phyloP scores from a whole-genome alignment of 2,329 filamentous ascomycete species.

The Hortaea werneckii region DNA sequence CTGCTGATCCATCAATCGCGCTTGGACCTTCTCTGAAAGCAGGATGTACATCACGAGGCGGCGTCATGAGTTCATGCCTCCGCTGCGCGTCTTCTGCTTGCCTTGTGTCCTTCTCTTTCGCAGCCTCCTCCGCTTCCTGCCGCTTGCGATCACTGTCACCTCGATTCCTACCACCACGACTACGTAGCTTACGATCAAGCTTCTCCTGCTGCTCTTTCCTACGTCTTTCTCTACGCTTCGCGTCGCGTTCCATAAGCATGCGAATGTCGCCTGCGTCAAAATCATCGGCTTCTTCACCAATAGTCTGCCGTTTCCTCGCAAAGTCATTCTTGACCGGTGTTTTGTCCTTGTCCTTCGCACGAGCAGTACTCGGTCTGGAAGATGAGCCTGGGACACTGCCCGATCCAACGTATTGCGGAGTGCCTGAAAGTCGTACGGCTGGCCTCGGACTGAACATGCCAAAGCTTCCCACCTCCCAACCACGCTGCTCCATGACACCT shows the following conservation, averaged over 20 bases:
- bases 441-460: slow-evolving; percentile 78
- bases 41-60: slow-evolving; percentile 25
- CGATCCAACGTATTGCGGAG: slow-evolving; percentile 47
- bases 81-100: slow-evolving; percentile 18
- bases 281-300: slow-evolving; percentile 67
- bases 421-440: slow-evolving; percentile 63
- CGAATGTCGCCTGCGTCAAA: slow-evolving; percentile 75
- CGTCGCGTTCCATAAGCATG: slow-evolving; percentile 83
- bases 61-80: slow-evolving; percentile 12
- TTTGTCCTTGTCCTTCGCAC: slow-evolving; percentile 24
- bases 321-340: slow-evolving; percentile 13
- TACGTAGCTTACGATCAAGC: slow-evolving; percentile 53
- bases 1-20: slow-evolving; percentile 8
- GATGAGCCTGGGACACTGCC: slow-evolving; percentile 13
- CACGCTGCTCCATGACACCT: slow-evolving; percentile 60
- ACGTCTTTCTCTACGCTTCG: slow-evolving; percentile 67
- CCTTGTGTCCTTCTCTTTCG: slow-evolving; percentile 34
- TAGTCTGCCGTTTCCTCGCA: slow-evolving; percentile 45
- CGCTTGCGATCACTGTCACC: slow-evolving; percentile 19
- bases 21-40: slow-evolving; percentile 19
- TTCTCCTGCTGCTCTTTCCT: slow-evolving; percentile 57
- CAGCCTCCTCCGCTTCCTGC: slow-evolving; percentile 47
- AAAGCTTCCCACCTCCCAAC: slow-evolving; percentile 71
- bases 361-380: neutral
- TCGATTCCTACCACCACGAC: slow-evolving; percentile 53